Evolutionary conservation across 371 early-diverging fungal species (phyloP).

Genomic region (Apophysomyces variabilis): DNA sequence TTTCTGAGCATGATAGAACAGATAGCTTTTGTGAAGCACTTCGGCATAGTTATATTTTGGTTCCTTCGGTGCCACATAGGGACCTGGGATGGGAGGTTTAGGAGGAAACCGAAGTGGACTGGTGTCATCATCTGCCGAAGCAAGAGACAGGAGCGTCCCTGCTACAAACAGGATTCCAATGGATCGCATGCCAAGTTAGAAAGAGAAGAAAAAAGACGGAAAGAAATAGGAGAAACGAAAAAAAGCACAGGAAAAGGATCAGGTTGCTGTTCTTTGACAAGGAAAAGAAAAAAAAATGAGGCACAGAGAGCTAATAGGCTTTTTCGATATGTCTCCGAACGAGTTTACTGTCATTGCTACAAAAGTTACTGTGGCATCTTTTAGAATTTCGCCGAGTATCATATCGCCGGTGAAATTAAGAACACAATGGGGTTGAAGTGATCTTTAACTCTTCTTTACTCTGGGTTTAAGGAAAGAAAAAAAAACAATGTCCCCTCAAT

Average conservation of each 20-base stretch:
- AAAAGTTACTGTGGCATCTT: too few species aligned
- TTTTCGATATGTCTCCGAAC: conserved; percentile 7
- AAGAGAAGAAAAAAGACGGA: neutral
- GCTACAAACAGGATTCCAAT: neutral
- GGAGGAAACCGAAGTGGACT: conserved; percentile 42
- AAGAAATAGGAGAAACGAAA: neutral
- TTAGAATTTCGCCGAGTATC: too few species aligned
- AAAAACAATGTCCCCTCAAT: too few species aligned
- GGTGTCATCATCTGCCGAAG: conserved; percentile 20
- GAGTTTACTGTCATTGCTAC: neutral
- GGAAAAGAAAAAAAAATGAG: neutral
- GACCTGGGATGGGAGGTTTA: conserved; percentile 31
- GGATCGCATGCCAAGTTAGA: neutral
- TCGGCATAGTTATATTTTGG: conserved; percentile 62
- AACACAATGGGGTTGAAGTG: too few species aligned
- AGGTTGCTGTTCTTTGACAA: too few species aligned
- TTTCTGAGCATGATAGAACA: conserved; percentile 61
- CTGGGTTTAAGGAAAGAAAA: too few species aligned
- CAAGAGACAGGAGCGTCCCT: neutral
- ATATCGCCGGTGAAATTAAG: too few species aligned
- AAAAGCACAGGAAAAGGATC: too few species aligned
- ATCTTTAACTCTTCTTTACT: too few species aligned
- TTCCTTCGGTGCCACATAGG: conserved; percentile 47
- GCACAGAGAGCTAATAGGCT: neutral
- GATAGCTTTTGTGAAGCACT: conserved; percentile 58